phyloP scores from a whole-genome alignment of 106 monocot genomes.

The Alisma plantagoaquatica region DNA sequence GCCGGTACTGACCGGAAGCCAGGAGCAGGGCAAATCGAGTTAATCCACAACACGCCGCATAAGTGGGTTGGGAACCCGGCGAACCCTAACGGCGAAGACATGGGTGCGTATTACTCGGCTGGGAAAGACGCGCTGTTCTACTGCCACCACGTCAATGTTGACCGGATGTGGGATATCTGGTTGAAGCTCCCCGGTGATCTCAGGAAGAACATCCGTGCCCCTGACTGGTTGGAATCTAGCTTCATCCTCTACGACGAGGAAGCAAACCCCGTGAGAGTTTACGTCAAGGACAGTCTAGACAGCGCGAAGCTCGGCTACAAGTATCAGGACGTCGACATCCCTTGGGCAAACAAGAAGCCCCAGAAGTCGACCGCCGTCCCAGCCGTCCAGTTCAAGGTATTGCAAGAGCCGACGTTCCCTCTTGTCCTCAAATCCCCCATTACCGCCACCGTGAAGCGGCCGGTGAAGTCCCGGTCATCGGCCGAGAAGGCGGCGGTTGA shows the following conservation, averaged over 20 bases:
- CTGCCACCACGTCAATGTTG: slow-evolving; percentile 18
- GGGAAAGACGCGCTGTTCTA: slow-evolving; percentile 18
- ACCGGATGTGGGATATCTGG: slow-evolving; percentile 16
- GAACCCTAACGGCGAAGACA: too few relatives aligned
- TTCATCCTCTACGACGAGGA: slow-evolving; percentile 25
- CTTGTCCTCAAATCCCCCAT: too few relatives aligned
- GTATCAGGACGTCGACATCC: slow-evolving; percentile 9
- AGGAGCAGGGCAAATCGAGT: slow-evolving; percentile 32
- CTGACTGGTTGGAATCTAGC: slow-evolving; percentile 11
- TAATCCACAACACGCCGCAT: slow-evolving; percentile 17
- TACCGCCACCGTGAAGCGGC: neutral
- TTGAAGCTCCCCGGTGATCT: neutral
- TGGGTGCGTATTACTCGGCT: too few relatives aligned
- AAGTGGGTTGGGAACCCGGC: slow-evolving; percentile 13
- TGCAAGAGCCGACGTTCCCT: too few relatives aligned
- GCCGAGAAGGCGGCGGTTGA: too few relatives aligned
- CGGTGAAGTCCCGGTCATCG: neutral
- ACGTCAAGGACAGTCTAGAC: slow-evolving; percentile 13
- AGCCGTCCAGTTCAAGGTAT: slow-evolving; percentile 3
- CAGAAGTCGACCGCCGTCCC: neutral
- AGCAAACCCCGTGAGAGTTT: slow-evolving; percentile 7
- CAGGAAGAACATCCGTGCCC: neutral
- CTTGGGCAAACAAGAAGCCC: neutral
- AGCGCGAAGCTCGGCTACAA: slow-evolving; percentile 2
- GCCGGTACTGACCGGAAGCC: slow-evolving; percentile 20